phyloP scores from a whole-genome alignment of 148 eudicot species.

The Cornus suecica region DNA sequence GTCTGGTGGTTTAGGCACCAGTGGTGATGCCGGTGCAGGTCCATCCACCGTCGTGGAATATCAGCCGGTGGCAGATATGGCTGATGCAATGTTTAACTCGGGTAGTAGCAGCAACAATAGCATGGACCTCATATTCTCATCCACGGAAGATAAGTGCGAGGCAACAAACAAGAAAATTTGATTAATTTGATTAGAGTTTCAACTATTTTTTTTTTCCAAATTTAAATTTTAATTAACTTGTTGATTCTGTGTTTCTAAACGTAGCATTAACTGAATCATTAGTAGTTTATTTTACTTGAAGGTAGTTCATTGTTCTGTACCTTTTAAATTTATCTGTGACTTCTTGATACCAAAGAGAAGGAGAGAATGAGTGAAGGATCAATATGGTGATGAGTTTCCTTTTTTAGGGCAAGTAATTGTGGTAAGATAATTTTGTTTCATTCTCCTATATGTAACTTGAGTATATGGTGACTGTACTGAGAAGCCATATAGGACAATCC shows the following conservation, averaged over 20 bases:
- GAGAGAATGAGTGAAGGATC: too few species aligned
- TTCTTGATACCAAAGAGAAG: neutral
- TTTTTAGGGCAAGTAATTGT: too few species aligned
- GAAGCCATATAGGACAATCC: too few species aligned
- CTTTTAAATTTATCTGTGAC: neutral
- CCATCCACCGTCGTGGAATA: slow-evolving; percentile 22
- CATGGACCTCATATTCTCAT: slow-evolving; percentile 68
- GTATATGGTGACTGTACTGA: too few species aligned
- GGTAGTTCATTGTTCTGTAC: neutral
- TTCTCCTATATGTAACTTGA: too few species aligned
- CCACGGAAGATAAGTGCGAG: slow-evolving; percentile 38
- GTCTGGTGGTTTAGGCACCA: neutral
- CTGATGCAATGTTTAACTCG: slow-evolving; percentile 66
- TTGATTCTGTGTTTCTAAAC: too few species aligned
- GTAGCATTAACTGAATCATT: neutral
- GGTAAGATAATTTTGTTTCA: too few species aligned
- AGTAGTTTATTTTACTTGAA: neutral
- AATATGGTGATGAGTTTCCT: too few species aligned
- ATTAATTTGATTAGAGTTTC: too few species aligned
- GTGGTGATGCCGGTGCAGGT: slow-evolving; percentile 14
- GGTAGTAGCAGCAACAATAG: slow-evolving; percentile 53
- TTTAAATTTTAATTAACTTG: too few species aligned
- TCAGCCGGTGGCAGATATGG: slow-evolving; percentile 51
- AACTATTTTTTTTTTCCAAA: too few species aligned
- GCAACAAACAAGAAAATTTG: slow-evolving; percentile 16